Base-by-base conservation (phyloP, 106 monocot genomes). In the Phalaenopsis aphrodite region DNA sequence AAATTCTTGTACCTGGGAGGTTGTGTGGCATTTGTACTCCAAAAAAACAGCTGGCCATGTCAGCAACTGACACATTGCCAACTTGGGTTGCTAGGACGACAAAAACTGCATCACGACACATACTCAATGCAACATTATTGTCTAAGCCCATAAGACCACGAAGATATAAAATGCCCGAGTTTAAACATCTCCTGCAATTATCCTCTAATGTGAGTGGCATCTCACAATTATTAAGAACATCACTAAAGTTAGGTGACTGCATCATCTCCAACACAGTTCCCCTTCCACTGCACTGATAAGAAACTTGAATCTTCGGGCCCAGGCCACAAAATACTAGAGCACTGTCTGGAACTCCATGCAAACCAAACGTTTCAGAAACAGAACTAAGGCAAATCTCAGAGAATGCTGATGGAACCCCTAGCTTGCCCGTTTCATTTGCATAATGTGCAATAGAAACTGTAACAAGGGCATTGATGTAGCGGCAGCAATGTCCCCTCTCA, bases 31-130 rank as follows among this genome's bases (percentile, higher is more conserved):
- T 94, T 77, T 92, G 46, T 76, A 96, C 93, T 73, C 96, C 92
- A 83, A 96, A 96, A 82, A 96, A 96, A 82, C 93, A 96, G 79
- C 83, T 86, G 19, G 88, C 90, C 79, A 92, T 82, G 78, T 86
- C 87, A 83, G 81, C 57, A 48, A 83, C 73, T 2, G 86, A 85
- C 24, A 81, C 42, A 42, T 77, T 80, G 10, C 84, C 87, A 49
- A 69, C 88, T 85, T 96, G 87, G 73, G 86, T 94, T 43, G 90
- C 87, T 72, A 96, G 88, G n/a, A 88, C 87, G 47, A 94, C 94
- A 87, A 94, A 94, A 56, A 92, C 80, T 21, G 96, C 94, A 88
- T 96, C 83, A 8, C 96, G 87, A 47, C 96, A 96, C 19, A 88
- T 84, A 75, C 96, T 96, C 75, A 92, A 82, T 48, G 94, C 88